A percentile compares a stretch with the other conserved stretches of the same genome.
Evolutionary conservation across 768 basidiomycete species (phyloP).

Genomic region (Macrolepiota fuliginosa): DNA sequence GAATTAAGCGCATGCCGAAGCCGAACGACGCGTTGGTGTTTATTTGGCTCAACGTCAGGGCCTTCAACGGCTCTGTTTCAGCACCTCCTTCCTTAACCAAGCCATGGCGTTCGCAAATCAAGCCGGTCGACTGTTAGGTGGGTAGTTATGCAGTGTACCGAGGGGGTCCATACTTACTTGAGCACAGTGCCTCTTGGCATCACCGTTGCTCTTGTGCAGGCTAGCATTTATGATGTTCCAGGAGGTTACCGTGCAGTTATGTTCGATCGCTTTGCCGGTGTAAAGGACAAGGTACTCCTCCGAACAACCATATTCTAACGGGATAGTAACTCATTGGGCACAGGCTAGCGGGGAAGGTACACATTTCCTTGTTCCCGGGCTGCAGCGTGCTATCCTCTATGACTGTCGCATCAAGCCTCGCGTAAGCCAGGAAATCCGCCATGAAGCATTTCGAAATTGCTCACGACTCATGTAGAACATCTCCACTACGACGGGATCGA

Average conservation of each 20-base stretch:
- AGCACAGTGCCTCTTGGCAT: slow-evolving; percentile 46
- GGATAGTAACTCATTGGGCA: slow-evolving; percentile 9
- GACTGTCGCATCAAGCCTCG: slow-evolving; percentile 97
- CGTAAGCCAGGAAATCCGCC: slow-evolving; percentile 43
- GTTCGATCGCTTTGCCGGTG: slow-evolving; percentile 96
- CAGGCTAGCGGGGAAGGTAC: slow-evolving; percentile 93
- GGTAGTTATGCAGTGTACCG: slow-evolving; percentile 23
- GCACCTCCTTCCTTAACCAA: slow-evolving; percentile 11
- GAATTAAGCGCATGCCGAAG: slow-evolving; percentile 8
- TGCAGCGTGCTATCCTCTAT: slow-evolving; percentile 94
- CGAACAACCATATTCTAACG: not conserved
- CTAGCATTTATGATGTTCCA: slow-evolving; percentile 74
- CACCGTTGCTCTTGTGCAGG: slow-evolving; percentile 40
- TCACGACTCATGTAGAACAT: slow-evolving; percentile 67
- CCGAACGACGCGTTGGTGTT: slow-evolving; percentile 17
- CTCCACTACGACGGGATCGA: slow-evolving; percentile 97
- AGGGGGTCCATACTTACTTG: slow-evolving; percentile 10
- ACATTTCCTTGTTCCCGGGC: slow-evolving; percentile 93
- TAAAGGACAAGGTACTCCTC: slow-evolving; percentile 65
- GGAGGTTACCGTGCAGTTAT: slow-evolving; percentile 94
- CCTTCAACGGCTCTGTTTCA: slow-evolving; percentile 8
- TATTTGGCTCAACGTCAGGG: slow-evolving; percentile 15
- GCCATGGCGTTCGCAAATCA: slow-evolving; percentile 51
- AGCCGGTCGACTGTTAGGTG: slow-evolving; percentile 11
- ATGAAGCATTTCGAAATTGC: slow-evolving; percentile 1